These are phyloP conservation scores for Fragilaria radians DNA, from an alignment of 108 stramenopile genomes.

Conservation along the genomic window DNA sequence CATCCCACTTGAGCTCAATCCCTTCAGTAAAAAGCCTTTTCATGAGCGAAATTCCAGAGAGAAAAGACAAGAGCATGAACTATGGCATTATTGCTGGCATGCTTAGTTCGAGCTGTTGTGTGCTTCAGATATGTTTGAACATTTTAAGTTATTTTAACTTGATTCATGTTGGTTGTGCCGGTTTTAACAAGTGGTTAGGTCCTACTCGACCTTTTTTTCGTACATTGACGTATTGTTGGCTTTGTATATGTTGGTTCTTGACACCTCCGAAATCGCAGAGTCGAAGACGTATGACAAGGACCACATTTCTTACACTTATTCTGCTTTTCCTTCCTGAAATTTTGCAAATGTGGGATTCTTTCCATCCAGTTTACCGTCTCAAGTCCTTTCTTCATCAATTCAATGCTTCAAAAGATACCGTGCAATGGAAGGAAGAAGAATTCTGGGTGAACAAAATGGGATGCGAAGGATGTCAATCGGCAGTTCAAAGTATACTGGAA, in stretches of 20 bases:
- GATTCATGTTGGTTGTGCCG: slow-evolving; percentile 1
- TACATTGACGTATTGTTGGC: not conserved
- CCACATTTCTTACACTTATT: not conserved
- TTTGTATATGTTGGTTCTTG: not conserved
- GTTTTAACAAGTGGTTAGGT: not conserved
- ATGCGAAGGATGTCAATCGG: slow-evolving; percentile 1
- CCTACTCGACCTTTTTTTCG: not conserved
- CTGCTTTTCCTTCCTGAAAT: not conserved
- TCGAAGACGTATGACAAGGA: not conserved
- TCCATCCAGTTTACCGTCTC: not conserved
- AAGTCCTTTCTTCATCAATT: too few species aligned
- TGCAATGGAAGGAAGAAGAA: not conserved
- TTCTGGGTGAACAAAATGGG: not conserved
- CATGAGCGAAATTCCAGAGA: too few species aligned
- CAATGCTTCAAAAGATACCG: too few species aligned
- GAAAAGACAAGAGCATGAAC: not conserved
- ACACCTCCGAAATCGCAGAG: not conserved
- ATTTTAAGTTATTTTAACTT: not conserved
- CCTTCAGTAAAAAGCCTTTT: too few species aligned
- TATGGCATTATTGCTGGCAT: not conserved
- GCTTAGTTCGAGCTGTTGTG: not conserved
- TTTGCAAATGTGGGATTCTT: not conserved
- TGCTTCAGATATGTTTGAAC: not conserved
- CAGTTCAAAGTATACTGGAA: not conserved
- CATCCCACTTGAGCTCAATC: too few species aligned